A percentile compares a stretch with the other conserved stretches of the same genome.
These are phyloP conservation scores for Fragosphaeria purpurea DNA, from an alignment of 2,329 filamentous ascomycete genomes.

Conservation along the genomic window DNA sequence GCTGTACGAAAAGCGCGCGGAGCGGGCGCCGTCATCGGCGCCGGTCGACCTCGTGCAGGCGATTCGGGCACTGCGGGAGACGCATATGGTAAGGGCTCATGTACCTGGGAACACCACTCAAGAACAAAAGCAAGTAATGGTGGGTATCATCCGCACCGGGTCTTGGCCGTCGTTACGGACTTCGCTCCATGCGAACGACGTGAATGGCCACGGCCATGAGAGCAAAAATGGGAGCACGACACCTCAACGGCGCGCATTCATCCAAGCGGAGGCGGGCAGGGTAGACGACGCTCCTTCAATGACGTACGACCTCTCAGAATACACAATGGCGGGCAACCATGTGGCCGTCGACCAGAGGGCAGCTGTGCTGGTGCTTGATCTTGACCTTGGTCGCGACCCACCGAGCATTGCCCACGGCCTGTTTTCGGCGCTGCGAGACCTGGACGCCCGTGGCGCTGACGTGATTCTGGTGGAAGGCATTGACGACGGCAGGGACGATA, in stretches of 20 bases:
- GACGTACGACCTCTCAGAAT: slow-evolving; percentile 26
- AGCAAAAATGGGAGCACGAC: slow-evolving; percentile 18
- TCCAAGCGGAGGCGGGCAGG: slow-evolving; percentile 17
- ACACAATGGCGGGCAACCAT: slow-evolving; percentile 25
- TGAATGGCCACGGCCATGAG: slow-evolving; percentile 18
- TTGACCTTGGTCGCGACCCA: slow-evolving; percentile 60
- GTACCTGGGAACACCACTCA: background rate
- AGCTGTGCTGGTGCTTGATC: slow-evolving; percentile 44
- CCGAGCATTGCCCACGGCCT: slow-evolving; percentile 73
- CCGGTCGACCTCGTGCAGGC: slow-evolving; percentile 21
- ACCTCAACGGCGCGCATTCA: slow-evolving; percentile 12
- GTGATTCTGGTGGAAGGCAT: slow-evolving; percentile 89
- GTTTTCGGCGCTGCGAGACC: slow-evolving; percentile 75
- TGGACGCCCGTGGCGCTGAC: slow-evolving; percentile 71
- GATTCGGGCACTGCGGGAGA: slow-evolving; percentile 10
- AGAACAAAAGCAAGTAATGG: slow-evolving; percentile 15
- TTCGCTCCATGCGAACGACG: slow-evolving; percentile 12
- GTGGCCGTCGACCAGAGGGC: slow-evolving; percentile 21
- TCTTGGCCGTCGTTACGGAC: slow-evolving; percentile 36
- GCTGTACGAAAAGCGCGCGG: slow-evolving; percentile 56
- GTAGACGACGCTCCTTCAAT: background rate
- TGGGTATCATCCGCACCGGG: slow-evolving; percentile 48
- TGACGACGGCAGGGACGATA: slow-evolving; percentile 66
- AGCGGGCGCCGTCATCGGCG: slow-evolving; percentile 23
- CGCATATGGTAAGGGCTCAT: background rate